Base-by-base conservation (phyloP, 2,329 filamentous ascomycete genomes). In the Fusarium nurragi region DNA sequence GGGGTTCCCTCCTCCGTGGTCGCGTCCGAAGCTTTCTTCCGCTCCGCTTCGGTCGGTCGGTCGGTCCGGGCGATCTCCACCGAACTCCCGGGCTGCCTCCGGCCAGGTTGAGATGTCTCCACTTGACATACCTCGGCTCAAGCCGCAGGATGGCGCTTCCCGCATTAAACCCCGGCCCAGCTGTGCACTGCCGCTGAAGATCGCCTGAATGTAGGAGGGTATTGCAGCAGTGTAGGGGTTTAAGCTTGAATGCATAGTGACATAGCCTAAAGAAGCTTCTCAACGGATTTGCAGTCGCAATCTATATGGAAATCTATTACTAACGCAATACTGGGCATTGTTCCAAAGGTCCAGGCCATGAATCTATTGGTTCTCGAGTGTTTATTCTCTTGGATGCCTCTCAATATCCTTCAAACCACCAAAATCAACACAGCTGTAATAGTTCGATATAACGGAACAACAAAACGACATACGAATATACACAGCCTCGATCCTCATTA, bases 181-280 rank as follows among this genome's bases (percentile, higher is more conserved):
- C 39, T 62, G 39, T 59, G 58, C 64, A 67, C 58, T 46, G 63
- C 64, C 64, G 64, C 63, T 46, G 30, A 36, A 37, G 45, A 41
- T 47, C 45, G 58, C 64, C 63, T 66, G 64, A 60, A 67, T 26
- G 38, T n/a, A 38, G 54, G 28, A 37, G 30, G n/a, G 13, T 26
- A 60, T 70, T 44, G 69, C 67, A 70, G 65, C 59, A 65, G 54
- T 36, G 65, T 67, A 54, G 39, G 68, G 59, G 7, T 55, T 38
- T 30, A 39, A 60, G 37, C 22, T 54, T 60, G 48, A 34, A 47
- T 48, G 47, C 41, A 54, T 54, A 7, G 36, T 60, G 56, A 43
- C 55, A 60, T 54, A 41, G 48, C 25, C 30, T 23, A 16, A 57
- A 13, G 21, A 51, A 32, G 38, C n/a, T 54, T 56, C 21, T 34